These are phyloP conservation scores for Nitzschia sp. DNA, from an alignment of 108 stramenopile genomes.

Conservation along the genomic window DNA sequence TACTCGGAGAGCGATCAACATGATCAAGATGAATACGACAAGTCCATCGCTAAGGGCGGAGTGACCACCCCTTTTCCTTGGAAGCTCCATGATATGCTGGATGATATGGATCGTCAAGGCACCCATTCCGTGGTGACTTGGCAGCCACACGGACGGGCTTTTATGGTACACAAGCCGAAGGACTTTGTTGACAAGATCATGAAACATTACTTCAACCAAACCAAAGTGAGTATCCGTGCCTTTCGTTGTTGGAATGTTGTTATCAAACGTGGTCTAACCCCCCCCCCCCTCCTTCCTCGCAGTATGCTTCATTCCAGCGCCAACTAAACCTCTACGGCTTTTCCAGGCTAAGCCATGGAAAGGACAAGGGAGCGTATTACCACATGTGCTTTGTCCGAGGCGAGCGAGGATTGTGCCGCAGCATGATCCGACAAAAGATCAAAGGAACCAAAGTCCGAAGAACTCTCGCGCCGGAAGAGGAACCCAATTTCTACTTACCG, in stretches of 20 bases:
- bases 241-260: no score
- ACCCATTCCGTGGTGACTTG: slow-evolving; percentile 62
- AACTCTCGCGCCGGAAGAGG: slow-evolving; percentile 35
- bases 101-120: slow-evolving; percentile 24
- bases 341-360: slow-evolving; percentile 40
- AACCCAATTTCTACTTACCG: slow-evolving; percentile 61
- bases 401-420: slow-evolving; percentile 27
- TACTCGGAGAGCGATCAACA: neutral
- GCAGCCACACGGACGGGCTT: slow-evolving; percentile 75
- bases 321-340: slow-evolving; percentile 69
- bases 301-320: slow-evolving; percentile 50
- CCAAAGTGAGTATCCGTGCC: slow-evolving; percentile 51
- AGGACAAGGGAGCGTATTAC: slow-evolving; percentile 39
- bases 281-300: no score
- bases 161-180: slow-evolving; percentile 66
- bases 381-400: slow-evolving; percentile 45
- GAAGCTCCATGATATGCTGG: slow-evolving; percentile 50
- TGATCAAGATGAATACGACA: slow-evolving; percentile 19
- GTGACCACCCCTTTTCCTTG: slow-evolving; percentile 44
- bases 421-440: slow-evolving; percentile 60
- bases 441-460: slow-evolving; percentile 71
- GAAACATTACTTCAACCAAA: slow-evolving; percentile 85
- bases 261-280: no score
- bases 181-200: slow-evolving; percentile 74
- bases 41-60: slow-evolving; percentile 40